Conservation (phyloP, 2,329 filamentous ascomycete genomes). For the Colletotrichum godetiae region DNA sequence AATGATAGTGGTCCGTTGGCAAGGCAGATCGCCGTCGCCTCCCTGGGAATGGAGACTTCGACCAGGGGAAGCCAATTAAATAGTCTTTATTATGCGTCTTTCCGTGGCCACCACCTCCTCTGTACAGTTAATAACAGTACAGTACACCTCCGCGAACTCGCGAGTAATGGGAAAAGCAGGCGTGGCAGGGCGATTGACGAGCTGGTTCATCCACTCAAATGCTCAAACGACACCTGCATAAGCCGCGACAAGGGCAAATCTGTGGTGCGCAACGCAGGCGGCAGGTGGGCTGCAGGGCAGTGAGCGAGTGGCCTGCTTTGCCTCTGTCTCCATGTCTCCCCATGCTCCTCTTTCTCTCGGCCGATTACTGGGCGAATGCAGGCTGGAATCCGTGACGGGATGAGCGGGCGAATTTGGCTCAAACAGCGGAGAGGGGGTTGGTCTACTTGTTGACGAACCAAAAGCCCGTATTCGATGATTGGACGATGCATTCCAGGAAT, state of each 20-base stretch:
- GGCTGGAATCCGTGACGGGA: neutral
- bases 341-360: neutral
- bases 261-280: conserved; percentile 10
- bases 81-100: neutral
- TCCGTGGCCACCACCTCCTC: neutral
- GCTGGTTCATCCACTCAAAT: neutral
- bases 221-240: neutral
- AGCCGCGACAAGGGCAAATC: neutral
- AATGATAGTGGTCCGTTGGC: neutral
- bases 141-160: neutral
- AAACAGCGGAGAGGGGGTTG: neutral
- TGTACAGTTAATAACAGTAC: too few relatives aligned
- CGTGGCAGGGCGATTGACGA: neutral
- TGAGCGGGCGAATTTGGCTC: conserved; percentile 5
- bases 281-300: neutral
- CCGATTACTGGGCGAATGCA: conserved; percentile 14
- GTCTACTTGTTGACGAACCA: neutral
- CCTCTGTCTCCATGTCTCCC: neutral
- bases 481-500: neutral
- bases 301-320: neutral
- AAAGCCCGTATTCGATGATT: neutral
- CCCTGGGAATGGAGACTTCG: neutral
- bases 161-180: neutral
- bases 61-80: neutral
- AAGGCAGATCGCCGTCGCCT: neutral